Conservation (phyloP, 345 rosid species). For the Erodium maritimum region DNA sequence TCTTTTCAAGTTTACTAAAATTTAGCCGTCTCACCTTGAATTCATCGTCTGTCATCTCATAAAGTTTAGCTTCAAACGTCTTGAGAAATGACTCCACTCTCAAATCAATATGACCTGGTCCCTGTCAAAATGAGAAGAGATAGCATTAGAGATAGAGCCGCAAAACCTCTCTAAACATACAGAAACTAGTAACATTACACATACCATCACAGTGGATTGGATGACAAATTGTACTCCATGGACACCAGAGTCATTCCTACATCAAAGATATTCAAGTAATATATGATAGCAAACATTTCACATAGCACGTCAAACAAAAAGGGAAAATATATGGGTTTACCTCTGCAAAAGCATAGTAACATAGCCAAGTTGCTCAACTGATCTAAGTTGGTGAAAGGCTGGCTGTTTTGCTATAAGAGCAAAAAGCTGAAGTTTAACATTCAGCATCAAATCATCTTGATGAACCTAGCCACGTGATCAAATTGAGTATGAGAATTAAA, state of each 20-base stretch:
- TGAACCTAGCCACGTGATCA: constrained; percentile 39
- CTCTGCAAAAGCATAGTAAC: constrained; percentile 54
- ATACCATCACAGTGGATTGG: constrained; percentile 71
- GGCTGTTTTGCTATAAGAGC: constrained; percentile 70
- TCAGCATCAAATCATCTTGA: constrained; percentile 58
- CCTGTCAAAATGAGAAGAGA: constrained; percentile 27
- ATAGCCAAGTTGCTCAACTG: constrained; percentile 94
- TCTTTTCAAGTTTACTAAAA: too few relatives aligned
- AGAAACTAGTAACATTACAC: constrained; percentile 1
- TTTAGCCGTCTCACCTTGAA: constrained; percentile 41
- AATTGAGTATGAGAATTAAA: constrained; percentile 6
- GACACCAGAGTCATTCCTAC: constrained; percentile 59
- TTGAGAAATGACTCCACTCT: constrained; percentile 67
- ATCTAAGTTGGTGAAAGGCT: constrained; percentile 87
- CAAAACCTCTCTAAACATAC: not conserved
- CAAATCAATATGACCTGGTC: constrained; percentile 55
- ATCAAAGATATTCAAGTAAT: not conserved
- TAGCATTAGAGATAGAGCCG: not conserved
- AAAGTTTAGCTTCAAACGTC: constrained; percentile 46
- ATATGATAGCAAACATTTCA: not conserved
- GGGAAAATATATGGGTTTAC: constrained; percentile 17
- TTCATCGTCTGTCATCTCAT: constrained; percentile 57
- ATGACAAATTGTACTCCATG: constrained; percentile 59
- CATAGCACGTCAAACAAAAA: not conserved
- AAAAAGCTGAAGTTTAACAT: constrained; percentile 68